Conservation (phyloP, 2,329 filamentous ascomycete species). For the Fusarium globosum region DNA sequence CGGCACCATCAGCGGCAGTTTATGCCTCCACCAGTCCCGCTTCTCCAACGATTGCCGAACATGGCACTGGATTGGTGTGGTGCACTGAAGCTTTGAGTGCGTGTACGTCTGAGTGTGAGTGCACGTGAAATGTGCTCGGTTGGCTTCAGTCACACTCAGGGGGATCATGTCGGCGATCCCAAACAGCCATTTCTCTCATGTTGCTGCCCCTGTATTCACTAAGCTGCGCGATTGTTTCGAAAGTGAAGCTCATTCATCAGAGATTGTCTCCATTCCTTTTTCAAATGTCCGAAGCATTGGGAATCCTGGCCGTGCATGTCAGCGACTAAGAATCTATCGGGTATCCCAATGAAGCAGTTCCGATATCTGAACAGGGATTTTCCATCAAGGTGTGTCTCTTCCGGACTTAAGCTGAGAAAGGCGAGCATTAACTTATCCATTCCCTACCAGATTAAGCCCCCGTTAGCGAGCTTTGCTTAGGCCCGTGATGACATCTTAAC, state of each 20-base stretch:
- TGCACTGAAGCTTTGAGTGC: conserved; percentile 15
- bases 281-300: background rate
- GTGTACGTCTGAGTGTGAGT: background rate
- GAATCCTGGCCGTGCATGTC: conserved; percentile 31
- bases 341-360: conserved; percentile 44
- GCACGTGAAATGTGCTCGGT: background rate
- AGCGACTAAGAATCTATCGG: conserved; percentile 35
- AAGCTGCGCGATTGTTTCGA: conserved; percentile 18
- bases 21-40: conserved; percentile 43
- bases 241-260: background rate
- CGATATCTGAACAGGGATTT: conserved; percentile 41
- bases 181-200: background rate
- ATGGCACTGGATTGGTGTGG: conserved; percentile 39
- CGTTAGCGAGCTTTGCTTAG: conserved; percentile 23
- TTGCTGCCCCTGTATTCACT: background rate
- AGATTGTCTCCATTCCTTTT: background rate
- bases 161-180: background rate
- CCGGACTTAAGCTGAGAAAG: conserved; percentile 36
- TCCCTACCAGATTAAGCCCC: conserved; percentile 26
- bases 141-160: background rate
- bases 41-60: conserved; percentile 48
- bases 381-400: conserved; percentile 36
- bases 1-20: conserved; percentile 46
- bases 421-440: conserved; percentile 38
- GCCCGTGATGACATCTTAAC: conserved; percentile 18